These are phyloP conservation scores for Amanita thiersii DNA, from an alignment of 768 basidiomycete species.

Conservation along the genomic window DNA sequence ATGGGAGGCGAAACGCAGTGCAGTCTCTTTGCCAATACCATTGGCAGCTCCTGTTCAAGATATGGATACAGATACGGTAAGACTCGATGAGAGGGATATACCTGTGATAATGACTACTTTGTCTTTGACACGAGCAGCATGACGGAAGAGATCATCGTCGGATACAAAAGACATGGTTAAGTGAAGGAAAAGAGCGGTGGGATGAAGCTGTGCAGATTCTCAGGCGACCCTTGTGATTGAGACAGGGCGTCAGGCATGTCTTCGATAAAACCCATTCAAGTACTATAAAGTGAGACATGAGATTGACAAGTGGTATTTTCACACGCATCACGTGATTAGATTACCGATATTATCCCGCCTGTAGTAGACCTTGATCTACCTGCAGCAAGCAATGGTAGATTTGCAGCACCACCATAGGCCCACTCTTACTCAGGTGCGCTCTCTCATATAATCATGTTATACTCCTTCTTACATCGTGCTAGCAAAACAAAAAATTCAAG, in stretches of 20 bases:
- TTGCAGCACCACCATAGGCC: constrained; percentile 52
- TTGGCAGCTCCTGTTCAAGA: constrained; percentile 33
- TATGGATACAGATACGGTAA: background rate
- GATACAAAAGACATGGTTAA: constrained; percentile 33
- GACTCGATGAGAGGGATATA: constrained; percentile 11
- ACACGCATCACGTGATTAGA: too few species aligned
- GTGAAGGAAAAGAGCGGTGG: too few species aligned
- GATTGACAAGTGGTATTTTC: too few species aligned
- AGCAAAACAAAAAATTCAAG: constrained; percentile 93
- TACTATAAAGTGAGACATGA: too few species aligned
- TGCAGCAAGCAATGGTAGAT: constrained; percentile 29
- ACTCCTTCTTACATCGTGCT: constrained; percentile 4
- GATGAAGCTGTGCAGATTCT: too few species aligned
- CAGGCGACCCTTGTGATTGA: too few species aligned
- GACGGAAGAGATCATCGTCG: constrained; percentile 36
- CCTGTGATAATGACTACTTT: constrained; percentile 49
- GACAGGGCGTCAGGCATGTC: too few species aligned
- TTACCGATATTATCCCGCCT: too few species aligned
- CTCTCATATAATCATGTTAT: too few species aligned
- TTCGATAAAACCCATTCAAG: too few species aligned
- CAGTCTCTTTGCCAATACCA: constrained; percentile 47
- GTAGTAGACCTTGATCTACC: too few species aligned
- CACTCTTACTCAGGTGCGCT: constrained; percentile 6
- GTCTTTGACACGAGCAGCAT: constrained; percentile 31
- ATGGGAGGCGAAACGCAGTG: constrained; percentile 40